phyloP scores from a whole-genome alignment of 345 rosid species.

The Euclidium syriacum region DNA sequence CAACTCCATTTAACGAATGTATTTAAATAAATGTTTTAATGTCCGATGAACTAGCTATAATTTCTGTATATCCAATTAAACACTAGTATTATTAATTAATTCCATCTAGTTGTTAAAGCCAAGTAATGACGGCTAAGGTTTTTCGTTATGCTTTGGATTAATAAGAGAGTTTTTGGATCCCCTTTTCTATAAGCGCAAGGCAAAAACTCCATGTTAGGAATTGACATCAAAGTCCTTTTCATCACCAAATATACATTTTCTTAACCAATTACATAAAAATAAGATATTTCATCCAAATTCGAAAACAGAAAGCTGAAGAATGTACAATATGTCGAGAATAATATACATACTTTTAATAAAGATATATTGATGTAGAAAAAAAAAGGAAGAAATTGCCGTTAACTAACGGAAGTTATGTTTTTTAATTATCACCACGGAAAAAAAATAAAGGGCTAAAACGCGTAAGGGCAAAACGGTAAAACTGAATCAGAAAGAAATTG shows the following conservation, averaged over 20 bases:
- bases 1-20: neutral
- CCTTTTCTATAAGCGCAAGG: neutral
- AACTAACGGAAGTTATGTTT: too few species aligned
- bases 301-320: neutral
- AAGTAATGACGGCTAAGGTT: neutral
- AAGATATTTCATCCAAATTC: neutral
- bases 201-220: neutral
- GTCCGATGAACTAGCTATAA: neutral
- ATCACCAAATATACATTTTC: neutral
- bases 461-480: conserved; percentile 17
- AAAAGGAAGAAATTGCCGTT: too few species aligned
- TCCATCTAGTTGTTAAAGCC: neutral
- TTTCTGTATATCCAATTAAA: neutral
- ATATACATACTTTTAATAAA: too few species aligned
- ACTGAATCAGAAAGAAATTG: neutral
- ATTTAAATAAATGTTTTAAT: neutral
- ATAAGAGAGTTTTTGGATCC: neutral
- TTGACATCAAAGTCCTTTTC: neutral
- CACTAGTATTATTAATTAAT: neutral
- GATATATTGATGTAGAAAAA: too few species aligned
- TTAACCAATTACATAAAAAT: neutral
- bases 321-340: too few species aligned
- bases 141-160: neutral
- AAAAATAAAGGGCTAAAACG: neutral
- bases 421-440: neutral